phyloP scores from a whole-genome alignment of 192 early-diverging fungal species.

The Entrophospora sp. region DNA sequence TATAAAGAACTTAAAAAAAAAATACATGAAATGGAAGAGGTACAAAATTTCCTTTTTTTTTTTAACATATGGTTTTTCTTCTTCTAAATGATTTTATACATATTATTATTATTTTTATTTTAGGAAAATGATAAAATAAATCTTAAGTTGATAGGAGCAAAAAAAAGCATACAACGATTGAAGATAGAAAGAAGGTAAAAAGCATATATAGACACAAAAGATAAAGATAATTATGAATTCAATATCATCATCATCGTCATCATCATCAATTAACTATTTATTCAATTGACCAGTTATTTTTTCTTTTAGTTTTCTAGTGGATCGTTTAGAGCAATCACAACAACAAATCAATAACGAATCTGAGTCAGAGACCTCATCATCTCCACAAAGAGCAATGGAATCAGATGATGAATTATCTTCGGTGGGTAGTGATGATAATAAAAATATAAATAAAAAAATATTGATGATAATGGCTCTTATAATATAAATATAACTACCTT shows the following conservation, averaged over 20 bases:
- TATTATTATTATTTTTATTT: not conserved
- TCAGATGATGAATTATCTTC: slow-evolving; percentile 13
- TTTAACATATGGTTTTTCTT: not conserved
- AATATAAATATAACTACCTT: no score
- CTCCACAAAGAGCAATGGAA: not conserved
- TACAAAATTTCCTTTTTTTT: slow-evolving; percentile 5
- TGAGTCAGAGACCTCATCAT: slow-evolving; percentile 16
- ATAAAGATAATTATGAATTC: no score
- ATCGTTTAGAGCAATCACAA: slow-evolving; percentile 23
- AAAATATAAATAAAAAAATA: no score
- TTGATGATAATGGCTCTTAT: slow-evolving; percentile 9
- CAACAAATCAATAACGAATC: slow-evolving; percentile 1
- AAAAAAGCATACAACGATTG: slow-evolving; percentile 28
- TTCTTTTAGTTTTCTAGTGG: slow-evolving; percentile 21
- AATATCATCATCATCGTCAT: not conserved
- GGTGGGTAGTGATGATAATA: slow-evolving; percentile 9
- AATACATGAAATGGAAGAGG: slow-evolving; percentile 33
- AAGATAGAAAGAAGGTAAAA: slow-evolving; percentile 29
- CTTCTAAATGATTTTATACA: not conserved
- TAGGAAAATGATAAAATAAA: slow-evolving; percentile 32
- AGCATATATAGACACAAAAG: not conserved
- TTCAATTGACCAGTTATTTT: not conserved
- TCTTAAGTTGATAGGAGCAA: slow-evolving; percentile 23
- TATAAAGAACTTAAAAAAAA: slow-evolving; percentile 32
- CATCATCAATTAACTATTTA: not conserved